phyloP scores from a whole-genome alignment of 495 filamentous ascomycete species.

The Rhypophila decipiens region DNA sequence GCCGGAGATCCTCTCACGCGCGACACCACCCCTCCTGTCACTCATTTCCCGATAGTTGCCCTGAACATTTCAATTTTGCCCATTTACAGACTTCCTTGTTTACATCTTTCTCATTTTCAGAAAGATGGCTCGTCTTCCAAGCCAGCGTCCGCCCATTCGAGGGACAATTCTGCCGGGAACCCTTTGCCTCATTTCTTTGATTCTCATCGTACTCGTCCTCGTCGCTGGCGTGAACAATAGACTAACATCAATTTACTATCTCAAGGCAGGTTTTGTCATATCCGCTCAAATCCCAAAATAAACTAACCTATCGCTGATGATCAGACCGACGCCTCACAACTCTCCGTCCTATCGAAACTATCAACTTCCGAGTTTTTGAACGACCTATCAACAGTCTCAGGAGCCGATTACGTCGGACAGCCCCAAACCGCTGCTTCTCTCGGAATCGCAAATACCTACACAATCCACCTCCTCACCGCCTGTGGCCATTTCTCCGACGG shows the following conservation, averaged over 20 bases:
- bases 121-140: not conserved
- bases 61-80: not conserved
- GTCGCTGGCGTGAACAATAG: slow-evolving; percentile 20
- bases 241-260: slow-evolving; percentile 17
- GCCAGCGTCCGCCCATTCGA: not conserved
- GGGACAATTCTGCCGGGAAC: slow-evolving; percentile 3
- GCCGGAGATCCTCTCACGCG: no score
- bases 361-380: slow-evolving; percentile 20
- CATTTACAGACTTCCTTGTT: no score
- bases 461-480: slow-evolving; percentile 26
- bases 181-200: slow-evolving; percentile 19
- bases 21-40: no score
- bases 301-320: not conserved
- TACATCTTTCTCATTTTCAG: no score
- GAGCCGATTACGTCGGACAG: slow-evolving; percentile 25
- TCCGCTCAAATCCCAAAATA: not conserved
- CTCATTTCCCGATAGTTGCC: no score
- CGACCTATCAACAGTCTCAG: slow-evolving; percentile 24
- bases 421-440: slow-evolving; percentile 21
- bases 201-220: slow-evolving; percentile 21
- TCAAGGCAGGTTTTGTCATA: slow-evolving; percentile 19
- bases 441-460: slow-evolving; percentile 25
- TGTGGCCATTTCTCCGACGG: slow-evolving; percentile 22
- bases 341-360: slow-evolving; percentile 25
- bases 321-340: slow-evolving; percentile 23